Conservation (phyloP, 2,329 filamentous ascomycete genomes). For the Fusarium redolens region DNA sequence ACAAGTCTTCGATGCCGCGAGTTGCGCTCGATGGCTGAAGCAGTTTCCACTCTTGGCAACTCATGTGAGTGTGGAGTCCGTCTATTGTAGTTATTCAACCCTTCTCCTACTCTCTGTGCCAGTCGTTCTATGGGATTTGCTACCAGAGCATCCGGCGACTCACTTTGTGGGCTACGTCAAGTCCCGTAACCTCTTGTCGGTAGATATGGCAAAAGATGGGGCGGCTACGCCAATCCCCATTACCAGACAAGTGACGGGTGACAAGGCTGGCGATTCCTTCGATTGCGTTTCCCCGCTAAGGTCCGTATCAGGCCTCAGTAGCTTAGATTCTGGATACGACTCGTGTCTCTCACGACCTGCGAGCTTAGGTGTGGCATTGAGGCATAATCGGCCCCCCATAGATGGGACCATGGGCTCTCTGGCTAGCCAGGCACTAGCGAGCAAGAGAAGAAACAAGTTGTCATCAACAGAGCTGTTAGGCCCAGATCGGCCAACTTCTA, state of each 20-base stretch:
- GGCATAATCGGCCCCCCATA: constrained; percentile 28
- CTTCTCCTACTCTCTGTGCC: constrained; percentile 42
- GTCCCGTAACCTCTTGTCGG: constrained; percentile 38
- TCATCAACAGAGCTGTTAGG: constrained; percentile 34
- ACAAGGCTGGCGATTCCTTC: constrained; percentile 22
- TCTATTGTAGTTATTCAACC: constrained; percentile 43
- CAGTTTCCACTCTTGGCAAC: constrained; percentile 45
- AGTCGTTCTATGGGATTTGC: constrained; percentile 43
- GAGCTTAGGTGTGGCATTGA: constrained; percentile 30
- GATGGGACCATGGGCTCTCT: constrained; percentile 30
- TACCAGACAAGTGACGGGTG: constrained; percentile 19
- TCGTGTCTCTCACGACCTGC: constrained; percentile 39
- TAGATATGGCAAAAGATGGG: constrained; percentile 15
- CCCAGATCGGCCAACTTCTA: constrained; percentile 27
- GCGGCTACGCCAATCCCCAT: constrained; percentile 41
- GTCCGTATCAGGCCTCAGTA: constrained; percentile 39
- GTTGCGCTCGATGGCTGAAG: constrained; percentile 44
- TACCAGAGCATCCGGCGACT: constrained; percentile 42
- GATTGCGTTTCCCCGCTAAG: constrained; percentile 37
- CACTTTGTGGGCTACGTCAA: constrained; percentile 45
- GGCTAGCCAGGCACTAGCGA: constrained; percentile 26
- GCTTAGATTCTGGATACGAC: constrained; percentile 44
- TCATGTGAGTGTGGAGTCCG: constrained; percentile 40
- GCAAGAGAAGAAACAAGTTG: constrained; percentile 33
- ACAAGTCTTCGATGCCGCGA: constrained; percentile 41